phyloP scores from a whole-genome alignment of 768 basidiomycete species.

The Boletellus sp. region DNA sequence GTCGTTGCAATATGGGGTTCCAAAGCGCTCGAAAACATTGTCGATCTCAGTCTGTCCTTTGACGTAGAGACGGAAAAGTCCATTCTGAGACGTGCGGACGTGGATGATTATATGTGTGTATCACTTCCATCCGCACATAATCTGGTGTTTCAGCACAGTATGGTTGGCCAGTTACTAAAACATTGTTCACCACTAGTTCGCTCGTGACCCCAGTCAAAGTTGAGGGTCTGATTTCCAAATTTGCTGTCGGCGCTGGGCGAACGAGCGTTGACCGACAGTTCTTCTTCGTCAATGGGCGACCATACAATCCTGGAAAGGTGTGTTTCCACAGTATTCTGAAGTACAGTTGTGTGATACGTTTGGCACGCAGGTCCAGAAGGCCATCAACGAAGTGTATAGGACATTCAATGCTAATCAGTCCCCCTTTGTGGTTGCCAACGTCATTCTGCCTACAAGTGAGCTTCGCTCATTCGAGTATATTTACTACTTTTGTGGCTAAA shows the following conservation, averaged over 20 bases:
- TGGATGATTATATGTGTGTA: conserved; percentile 22
- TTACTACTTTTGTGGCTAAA: not conserved
- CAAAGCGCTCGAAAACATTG: conserved; percentile 69
- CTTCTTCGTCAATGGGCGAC: conserved; percentile 89
- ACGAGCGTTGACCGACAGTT: conserved; percentile 84
- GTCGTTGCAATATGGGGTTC: conserved; percentile 81
- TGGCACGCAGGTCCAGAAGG: conserved; percentile 2
- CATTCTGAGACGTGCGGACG: conserved; percentile 17
- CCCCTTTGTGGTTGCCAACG: conserved; percentile 48
- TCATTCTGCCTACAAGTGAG: conserved; percentile 70
- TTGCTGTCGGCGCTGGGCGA: conserved; percentile 69
- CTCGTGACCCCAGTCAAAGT: conserved; percentile 48
- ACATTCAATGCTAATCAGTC: conserved; percentile 3
- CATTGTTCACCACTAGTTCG: conserved; percentile 10
- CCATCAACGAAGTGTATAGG: conserved; percentile 4
- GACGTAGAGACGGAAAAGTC: conserved; percentile 62
- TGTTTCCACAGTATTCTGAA: not conserved
- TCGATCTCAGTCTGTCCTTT: conserved; percentile 69
- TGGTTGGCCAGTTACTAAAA: not conserved
- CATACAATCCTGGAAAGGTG: conserved; percentile 42
- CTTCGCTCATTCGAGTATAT: too few relatives aligned
- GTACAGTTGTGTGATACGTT: not conserved
- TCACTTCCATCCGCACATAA: not conserved
- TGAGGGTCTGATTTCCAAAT: conserved; percentile 81
- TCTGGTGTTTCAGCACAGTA: not conserved